Percentiles rank a stretch among this genome's conserved stretches.
Conservation (phyloP, 139 green algal species). For the Mesotaenium endlicherianum region DNA sequence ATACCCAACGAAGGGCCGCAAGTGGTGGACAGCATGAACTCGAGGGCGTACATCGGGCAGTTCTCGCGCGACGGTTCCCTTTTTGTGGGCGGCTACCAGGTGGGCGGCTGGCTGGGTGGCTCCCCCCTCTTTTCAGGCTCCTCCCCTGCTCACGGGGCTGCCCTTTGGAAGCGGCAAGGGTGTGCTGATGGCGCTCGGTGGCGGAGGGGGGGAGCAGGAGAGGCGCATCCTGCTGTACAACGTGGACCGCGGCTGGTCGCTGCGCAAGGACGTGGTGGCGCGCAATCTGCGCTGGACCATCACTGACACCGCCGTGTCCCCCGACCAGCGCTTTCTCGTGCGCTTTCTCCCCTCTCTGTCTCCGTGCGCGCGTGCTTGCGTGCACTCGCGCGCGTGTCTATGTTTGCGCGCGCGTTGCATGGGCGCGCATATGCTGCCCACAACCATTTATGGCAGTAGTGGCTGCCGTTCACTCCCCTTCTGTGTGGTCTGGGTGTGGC, state of each 20-base stretch:
- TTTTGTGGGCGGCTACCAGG: conserved; percentile 76
- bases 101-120: background rate
- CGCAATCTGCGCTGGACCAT: conserved; percentile 64
- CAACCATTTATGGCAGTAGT: too few relatives aligned
- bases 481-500: background rate
- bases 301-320: conserved; percentile 78
- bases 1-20: conserved; percentile 20
- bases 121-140: background rate
- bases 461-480: too few relatives aligned
- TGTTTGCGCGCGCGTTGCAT: too few relatives aligned
- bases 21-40: conserved; percentile 41
- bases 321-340: conserved; percentile 60
- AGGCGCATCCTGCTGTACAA: conserved; percentile 52
- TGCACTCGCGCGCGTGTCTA: too few relatives aligned
- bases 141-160: too few relatives aligned
- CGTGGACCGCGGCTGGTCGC: conserved; percentile 22
- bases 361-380: too few relatives aligned
- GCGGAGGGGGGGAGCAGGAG: too few relatives aligned
- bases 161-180: too few relatives aligned
- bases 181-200: too few relatives aligned
- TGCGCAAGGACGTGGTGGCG: conserved; percentile 45
- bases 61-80: conserved; percentile 77
- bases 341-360: background rate
- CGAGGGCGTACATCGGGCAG: conserved; percentile 83
- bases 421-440: too few relatives aligned